Percentiles rank a stretch among this genome's conserved stretches.
phyloP scores from a whole-genome alignment of 306 rosid species.

The Hippophae tibetana region DNA sequence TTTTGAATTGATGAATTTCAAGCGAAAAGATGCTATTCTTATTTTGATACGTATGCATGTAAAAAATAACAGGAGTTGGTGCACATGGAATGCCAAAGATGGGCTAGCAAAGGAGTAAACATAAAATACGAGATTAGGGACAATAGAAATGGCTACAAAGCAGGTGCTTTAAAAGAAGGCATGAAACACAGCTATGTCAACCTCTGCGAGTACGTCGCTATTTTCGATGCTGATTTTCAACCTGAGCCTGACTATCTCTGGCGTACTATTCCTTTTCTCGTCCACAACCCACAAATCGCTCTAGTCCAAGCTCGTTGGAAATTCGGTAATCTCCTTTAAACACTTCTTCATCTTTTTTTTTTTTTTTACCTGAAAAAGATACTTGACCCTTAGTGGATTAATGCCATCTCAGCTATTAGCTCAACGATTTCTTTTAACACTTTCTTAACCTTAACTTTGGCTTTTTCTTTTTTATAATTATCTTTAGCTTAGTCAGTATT shows the following conservation, averaged over 20 bases:
- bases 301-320: conserved; percentile 93
- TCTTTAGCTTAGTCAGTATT: too few relatives aligned
- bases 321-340: conserved; percentile 34
- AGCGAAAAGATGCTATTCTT: not conserved
- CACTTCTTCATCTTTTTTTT: not conserved
- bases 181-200: conserved; percentile 83
- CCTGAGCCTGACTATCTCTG: conserved; percentile 74
- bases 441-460: too few relatives aligned
- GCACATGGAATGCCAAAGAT: conserved; percentile 61
- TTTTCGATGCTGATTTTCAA: conserved; percentile 91
- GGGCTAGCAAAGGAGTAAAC: conserved; percentile 84
- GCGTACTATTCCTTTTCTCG: conserved; percentile 65
- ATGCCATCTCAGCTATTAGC: too few relatives aligned
- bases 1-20: too few relatives aligned
- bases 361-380: not conserved
- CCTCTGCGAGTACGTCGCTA: conserved; percentile 72
- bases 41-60: not conserved
- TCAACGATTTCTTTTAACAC: too few relatives aligned
- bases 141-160: conserved; percentile 84
- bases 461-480: too few relatives aligned
- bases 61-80: conserved; percentile 47
- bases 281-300: conserved; percentile 53
- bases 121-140: conserved; percentile 78
- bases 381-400: not conserved
- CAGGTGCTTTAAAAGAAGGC: conserved; percentile 83